Percentiles rank a stretch among this genome's conserved stretches.
phyloP scores from a whole-genome alignment of 2,329 filamentous ascomycete genomes.

The Lanzia echinophila region DNA sequence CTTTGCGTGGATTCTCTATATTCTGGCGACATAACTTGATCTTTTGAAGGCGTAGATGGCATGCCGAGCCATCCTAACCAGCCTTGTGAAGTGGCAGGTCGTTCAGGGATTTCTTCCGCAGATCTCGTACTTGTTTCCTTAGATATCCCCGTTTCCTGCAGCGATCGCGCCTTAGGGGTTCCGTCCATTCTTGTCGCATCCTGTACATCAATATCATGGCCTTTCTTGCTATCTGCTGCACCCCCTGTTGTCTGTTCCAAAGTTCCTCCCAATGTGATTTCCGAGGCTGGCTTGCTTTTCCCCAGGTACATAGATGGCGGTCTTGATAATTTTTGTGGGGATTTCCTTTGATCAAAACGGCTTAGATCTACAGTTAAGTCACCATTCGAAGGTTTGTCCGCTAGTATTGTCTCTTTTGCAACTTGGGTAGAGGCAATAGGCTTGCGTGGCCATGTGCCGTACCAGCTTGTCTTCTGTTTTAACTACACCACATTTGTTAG shows the following conservation, averaged over 20 bases:
- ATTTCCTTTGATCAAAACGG: slow-evolving; percentile 25
- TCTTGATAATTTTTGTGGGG: slow-evolving; percentile 16
- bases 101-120: slow-evolving; percentile 4
- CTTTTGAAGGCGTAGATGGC: slow-evolving; percentile 18
- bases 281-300: slow-evolving; percentile 30
- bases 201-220: slow-evolving; percentile 2
- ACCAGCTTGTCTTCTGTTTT: slow-evolving; percentile 45
- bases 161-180: not conserved
- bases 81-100: slow-evolving; percentile 35
- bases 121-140: slow-evolving; percentile 2
- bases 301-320: slow-evolving; percentile 30
- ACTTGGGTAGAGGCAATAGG: slow-evolving; percentile 53
- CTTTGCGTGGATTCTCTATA: not conserved
- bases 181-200: not conserved
- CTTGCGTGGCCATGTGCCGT: slow-evolving; percentile 50
- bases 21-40: not conserved
- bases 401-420: slow-evolving; percentile 54
- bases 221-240: slow-evolving; percentile 6
- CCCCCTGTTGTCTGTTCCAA: slow-evolving; percentile 2
- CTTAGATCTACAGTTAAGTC: slow-evolving; percentile 22
- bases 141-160: not conserved
- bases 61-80: slow-evolving; percentile 50
- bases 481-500: slow-evolving; percentile 16
- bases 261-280: slow-evolving; percentile 26
- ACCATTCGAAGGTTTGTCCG: slow-evolving; percentile 33